phyloP scores from a whole-genome alignment of 1,284 basidiomycete species.

The Irpex sp. region DNA sequence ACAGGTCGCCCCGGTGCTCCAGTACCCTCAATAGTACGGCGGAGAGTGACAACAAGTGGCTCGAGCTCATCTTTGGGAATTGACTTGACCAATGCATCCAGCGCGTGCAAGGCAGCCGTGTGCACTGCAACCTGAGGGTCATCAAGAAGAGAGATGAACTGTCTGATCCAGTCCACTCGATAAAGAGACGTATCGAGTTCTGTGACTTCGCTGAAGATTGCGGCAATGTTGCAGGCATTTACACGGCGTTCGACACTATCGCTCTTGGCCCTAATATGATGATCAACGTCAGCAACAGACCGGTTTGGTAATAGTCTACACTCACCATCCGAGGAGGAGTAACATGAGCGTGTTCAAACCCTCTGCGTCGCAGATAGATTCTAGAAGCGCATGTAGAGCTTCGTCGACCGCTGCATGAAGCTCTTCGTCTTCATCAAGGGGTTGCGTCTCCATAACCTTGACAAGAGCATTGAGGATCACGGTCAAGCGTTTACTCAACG shows the following conservation, averaged over 20 bases:
- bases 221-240: conserved; percentile 77
- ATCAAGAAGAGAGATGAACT: conserved; percentile 83
- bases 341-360: conserved; percentile 89
- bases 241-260: conserved; percentile 69
- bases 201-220: conserved; percentile 79
- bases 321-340: conserved; percentile 84
- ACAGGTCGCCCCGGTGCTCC: conserved; percentile 79
- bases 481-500: conserved; percentile 81
- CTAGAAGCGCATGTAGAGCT: conserved; percentile 70
- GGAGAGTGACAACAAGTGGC: conserved; percentile 82
- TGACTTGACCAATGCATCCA: conserved; percentile 89
- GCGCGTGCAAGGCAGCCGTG: conserved; percentile 77
- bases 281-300: background rate
- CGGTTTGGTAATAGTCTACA: conserved; percentile 4
- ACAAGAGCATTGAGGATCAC: conserved; percentile 77
- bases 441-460: conserved; percentile 54
- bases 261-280: conserved; percentile 66
- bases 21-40: conserved; percentile 84
- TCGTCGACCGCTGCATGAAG: conserved; percentile 71
- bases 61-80: conserved; percentile 93
- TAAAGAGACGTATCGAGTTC: conserved; percentile 81
- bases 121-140: conserved; percentile 76
- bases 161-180: conserved; percentile 93
- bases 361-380: conserved; percentile 79
- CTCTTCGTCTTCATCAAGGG: conserved; percentile 68